phyloP scores from a whole-genome alignment of 768 basidiomycete genomes.

The Suillus tomentosus region DNA sequence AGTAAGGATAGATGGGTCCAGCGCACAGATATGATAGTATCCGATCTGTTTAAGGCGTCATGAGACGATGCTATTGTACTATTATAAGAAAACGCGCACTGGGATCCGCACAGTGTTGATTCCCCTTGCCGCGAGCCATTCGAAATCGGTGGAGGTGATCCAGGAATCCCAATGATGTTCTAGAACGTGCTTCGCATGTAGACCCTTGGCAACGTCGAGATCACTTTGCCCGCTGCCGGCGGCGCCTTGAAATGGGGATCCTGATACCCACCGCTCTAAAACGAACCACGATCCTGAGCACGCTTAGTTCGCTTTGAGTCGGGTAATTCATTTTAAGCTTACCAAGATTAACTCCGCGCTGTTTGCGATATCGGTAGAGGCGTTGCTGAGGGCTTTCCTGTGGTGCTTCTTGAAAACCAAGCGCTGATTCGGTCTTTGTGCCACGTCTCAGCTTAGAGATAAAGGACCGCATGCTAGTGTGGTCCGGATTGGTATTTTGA shows the following conservation, averaged over 20 bases:
- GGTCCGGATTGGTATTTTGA: background rate
- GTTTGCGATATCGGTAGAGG: slow-evolving; percentile 64
- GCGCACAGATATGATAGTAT: slow-evolving; percentile 68
- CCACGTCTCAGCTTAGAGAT: background rate
- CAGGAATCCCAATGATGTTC: slow-evolving; percentile 54
- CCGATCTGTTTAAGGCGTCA: slow-evolving; percentile 52
- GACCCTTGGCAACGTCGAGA: slow-evolving; percentile 65
- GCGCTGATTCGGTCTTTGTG: background rate
- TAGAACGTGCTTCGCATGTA: slow-evolving; percentile 42
- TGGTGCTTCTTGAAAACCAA: background rate
- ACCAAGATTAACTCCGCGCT: slow-evolving; percentile 85
- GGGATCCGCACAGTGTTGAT: slow-evolving; percentile 65
- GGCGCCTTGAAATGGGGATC: slow-evolving; percentile 57
- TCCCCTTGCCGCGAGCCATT: slow-evolving; percentile 53
- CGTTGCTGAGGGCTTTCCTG: slow-evolving; percentile 8
- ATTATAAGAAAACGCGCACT: slow-evolving; percentile 51
- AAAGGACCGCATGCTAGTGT: background rate
- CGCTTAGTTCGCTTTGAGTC: slow-evolving; percentile 12
- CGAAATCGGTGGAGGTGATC: slow-evolving; percentile 55
- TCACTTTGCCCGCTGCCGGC: slow-evolving; percentile 61
- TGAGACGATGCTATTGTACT: slow-evolving; percentile 8
- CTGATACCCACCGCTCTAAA: slow-evolving; percentile 75
- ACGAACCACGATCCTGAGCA: slow-evolving; percentile 74
- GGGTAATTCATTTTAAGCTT: slow-evolving; percentile 22
- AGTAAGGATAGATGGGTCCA: slow-evolving; percentile 55